Evolutionary conservation across 352 stramenopile species (phyloP), one percentile per base, ranked within the genome.

Genomic region (Globisporangium nagaii): DNA sequence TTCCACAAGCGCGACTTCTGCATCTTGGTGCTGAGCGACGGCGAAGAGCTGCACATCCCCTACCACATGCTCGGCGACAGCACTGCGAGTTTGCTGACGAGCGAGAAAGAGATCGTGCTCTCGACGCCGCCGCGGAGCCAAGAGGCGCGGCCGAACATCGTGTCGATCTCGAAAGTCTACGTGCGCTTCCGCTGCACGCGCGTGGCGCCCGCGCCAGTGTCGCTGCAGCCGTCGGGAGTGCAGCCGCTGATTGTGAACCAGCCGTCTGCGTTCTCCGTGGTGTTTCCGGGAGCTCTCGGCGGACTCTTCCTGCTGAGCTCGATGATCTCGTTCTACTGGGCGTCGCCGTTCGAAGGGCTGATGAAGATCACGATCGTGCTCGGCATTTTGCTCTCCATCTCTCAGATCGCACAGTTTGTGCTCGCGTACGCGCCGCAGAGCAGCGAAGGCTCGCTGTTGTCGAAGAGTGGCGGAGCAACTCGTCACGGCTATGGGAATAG

Each of bases 301-400:
- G 79, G 73, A 0, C 57, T 94, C 10, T 94, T 90, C 40, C 51
- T 94, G 30, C 64, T 92, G 27, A 90, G 81, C 58, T 90, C 78
- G 22, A 47, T 88, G 22, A 62, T 94, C 10, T 86, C 84, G 27
- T 73, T 91, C 53, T 88, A 78, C 60, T 88, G 75, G 50, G 73
- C 73, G 17, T 67, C 75, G 32, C 75, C 81, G 25, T 92, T 91
- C 45, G 76, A 86, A 62, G 81, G 79, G 2, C 62, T 94, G 45
- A 94, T 92, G 84, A 84, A 94, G 64, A 75, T 94, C 54, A 94
- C 84, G 11, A 89, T 90, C 19, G 70, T 90, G n/a, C 72, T 94
- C 6, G 84, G 84, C 31, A 74, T 87, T 19, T 51, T 90, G 32
- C 61, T 92, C n/a, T 88, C 84, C 0, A 37, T 91, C 37, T 92